phyloP scores from a whole-genome alignment of 345 rosid species.

The Boechera divaricarpa region DNA sequence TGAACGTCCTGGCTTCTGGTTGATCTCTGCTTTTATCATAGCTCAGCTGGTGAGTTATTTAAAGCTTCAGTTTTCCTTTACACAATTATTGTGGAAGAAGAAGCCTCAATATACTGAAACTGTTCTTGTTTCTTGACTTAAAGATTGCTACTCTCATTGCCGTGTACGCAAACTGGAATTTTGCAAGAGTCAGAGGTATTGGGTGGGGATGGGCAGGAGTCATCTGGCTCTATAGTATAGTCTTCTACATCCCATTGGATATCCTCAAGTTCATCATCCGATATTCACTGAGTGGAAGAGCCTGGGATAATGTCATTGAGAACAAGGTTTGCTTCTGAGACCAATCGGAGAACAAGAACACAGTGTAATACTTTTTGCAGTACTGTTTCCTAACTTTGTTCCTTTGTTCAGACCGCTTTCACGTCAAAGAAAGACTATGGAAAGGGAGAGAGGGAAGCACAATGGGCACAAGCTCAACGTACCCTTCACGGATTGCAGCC shows the following conservation, averaged over 20 bases:
- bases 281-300: conserved; percentile 75
- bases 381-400: conserved; percentile 21
- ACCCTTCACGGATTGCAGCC: conserved; percentile 82
- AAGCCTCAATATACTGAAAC: conserved; percentile 27
- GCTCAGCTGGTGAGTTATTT: conserved; percentile 73
- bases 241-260: conserved; percentile 79
- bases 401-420: conserved; percentile 73
- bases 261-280: conserved; percentile 72
- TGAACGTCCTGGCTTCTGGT: conserved; percentile 88
- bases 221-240: conserved; percentile 83
- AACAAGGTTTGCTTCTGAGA: conserved; percentile 55
- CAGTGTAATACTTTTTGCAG: background rate
- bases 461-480: conserved; percentile 88
- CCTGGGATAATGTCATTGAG: conserved; percentile 81
- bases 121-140: conserved; percentile 22
- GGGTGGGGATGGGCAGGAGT: conserved; percentile 99
- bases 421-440: conserved; percentile 90
- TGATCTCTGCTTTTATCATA: conserved; percentile 61
- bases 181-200: conserved; percentile 68
- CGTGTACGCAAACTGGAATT: conserved; percentile 74
- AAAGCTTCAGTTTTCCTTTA: conserved; percentile 5
- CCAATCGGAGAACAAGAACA: conserved; percentile 15
- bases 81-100: background rate
- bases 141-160: conserved; percentile 86
- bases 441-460: conserved; percentile 84